These are phyloP conservation scores for Oleoguttula mirabilis DNA, from an alignment of 495 filamentous ascomycete genomes.

Conservation along the genomic window DNA sequence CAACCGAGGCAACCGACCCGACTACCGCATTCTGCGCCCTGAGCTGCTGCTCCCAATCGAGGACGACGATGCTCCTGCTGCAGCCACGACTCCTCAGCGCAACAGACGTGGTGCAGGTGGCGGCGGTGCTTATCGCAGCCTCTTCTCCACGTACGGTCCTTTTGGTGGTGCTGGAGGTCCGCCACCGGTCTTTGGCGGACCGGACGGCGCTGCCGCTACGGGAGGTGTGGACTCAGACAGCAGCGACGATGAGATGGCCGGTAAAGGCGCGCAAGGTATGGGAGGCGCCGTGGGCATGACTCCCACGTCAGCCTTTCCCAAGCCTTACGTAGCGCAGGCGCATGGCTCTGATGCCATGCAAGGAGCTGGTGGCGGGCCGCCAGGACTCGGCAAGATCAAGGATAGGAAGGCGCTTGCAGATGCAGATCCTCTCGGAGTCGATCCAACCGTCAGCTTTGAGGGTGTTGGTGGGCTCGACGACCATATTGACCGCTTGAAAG, in stretches of 20 bases:
- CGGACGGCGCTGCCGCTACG: constrained; percentile 61
- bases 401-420: constrained; percentile 72
- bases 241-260: constrained; percentile 76
- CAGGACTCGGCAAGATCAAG: constrained; percentile 81
- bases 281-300: constrained; percentile 63
- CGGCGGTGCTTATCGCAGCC: constrained; percentile 46
- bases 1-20: constrained; percentile 31
- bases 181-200: constrained; percentile 59
- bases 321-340: constrained; percentile 48
- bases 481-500: constrained; percentile 90
- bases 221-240: constrained; percentile 86
- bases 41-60: constrained; percentile 57
- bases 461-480: constrained; percentile 82
- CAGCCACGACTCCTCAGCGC: constrained; percentile 50
- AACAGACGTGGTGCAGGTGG: constrained; percentile 46
- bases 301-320: constrained; percentile 51
- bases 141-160: constrained; percentile 79
- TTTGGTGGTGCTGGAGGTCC: constrained; percentile 73
- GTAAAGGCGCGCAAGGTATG: constrained; percentile 27
- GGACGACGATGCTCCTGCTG: constrained; percentile 45
- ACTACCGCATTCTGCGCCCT: constrained; percentile 66
- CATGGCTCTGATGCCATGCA: constrained; percentile 54
- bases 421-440: constrained; percentile 86
- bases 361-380: constrained; percentile 52
- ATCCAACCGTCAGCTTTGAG: constrained; percentile 81